A percentile compares a stretch with the other conserved stretches of the same genome.
phyloP scores from a whole-genome alignment of 2,329 filamentous ascomycete species.

The Fusarium sp. region DNA sequence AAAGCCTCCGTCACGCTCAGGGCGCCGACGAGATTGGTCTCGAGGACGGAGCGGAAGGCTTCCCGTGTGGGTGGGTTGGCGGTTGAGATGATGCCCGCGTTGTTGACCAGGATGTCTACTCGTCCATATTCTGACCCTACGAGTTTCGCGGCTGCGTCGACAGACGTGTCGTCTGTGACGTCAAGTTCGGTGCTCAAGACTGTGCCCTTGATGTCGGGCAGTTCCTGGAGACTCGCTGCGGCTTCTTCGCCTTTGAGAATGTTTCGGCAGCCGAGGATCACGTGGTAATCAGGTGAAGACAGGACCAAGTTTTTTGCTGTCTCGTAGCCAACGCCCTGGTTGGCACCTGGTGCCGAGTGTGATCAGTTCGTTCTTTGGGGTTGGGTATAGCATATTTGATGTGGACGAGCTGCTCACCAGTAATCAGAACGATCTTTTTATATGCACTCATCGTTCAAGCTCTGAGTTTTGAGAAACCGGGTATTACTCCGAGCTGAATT shows the following conservation, averaged over 20 bases:
- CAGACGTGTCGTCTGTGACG: conserved; percentile 10
- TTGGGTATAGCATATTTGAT: background rate
- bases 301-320: conserved; percentile 25
- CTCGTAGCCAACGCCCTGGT: conserved; percentile 28
- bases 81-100: conserved; percentile 8
- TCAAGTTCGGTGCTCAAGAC: conserved; percentile 18
- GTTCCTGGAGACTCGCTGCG: background rate
- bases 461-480: too few species aligned
- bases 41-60: conserved; percentile 1
- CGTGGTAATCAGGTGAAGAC: conserved; percentile 21
- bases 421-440: background rate
- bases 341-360: conserved; percentile 20
- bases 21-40: conserved; percentile 21
- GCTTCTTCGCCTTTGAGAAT: conserved; percentile 19
- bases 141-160: conserved; percentile 10
- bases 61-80: conserved; percentile 6
- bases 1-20: conserved; percentile 5
- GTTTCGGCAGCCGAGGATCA: conserved; percentile 23
- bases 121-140: conserved; percentile 20
- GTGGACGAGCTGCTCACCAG: conserved; percentile 2
- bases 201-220: conserved; percentile 19
- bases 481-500: too few species aligned
- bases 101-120: conserved; percentile 21
- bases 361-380: background rate
- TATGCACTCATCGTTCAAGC: too few species aligned